Base-by-base conservation (phyloP, 73 alveolate genomes). In the Symbiodinium pilosum region DNA sequence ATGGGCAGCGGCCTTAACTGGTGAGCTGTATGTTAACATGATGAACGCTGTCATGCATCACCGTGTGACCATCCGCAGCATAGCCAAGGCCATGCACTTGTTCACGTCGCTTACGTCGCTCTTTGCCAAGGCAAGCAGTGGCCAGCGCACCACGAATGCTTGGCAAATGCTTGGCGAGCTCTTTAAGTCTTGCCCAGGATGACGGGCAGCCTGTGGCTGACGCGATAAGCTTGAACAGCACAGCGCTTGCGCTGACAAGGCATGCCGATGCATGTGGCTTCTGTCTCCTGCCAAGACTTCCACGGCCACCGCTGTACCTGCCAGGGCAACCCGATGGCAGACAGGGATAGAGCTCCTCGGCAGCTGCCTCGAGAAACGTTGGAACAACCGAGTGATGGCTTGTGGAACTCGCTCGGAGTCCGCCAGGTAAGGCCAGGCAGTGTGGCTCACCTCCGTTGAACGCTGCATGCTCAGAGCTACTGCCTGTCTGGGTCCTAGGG, bases 321-420 rank as follows among this genome's bases (percentile, higher is more conserved):
- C 52, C 54, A 86, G 93, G 93, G 93, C 41, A 14, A 86, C 93
- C n/a, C 93, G 41, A 32, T 86, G 93, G 93, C 84, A 51, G 32
- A 59, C 93, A 3, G 93, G 56, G 42, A 38, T 86, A 51, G 84
- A 51, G 36, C 69, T 86, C 52, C 93, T 86, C 34, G 32, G 93
- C 93, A 52, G 54, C 43, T 86, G 83, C 64, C n/a, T 43, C 36
- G 52, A 38, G 14, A 32, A 64, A 26, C 77, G 71, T 30, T n/a
- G n/a, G n/a, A n/a, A n/a, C n/a, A n/a, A n/a, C n/a, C n/a, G n/a
- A n/a, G n/a, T n/a, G n/a, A n/a, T n/a, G 73, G 32, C 73, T 24
- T 54, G 73, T 16, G 73, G 73, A 24, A 24, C 32, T 0, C 30
- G 32, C 26, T 54, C 26, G 73, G n/a, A n/a, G n/a, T n/a, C n/a